Base-by-base conservation (phyloP, 2,329 filamentous ascomycete genomes). In the Neonectria punicea region DNA sequence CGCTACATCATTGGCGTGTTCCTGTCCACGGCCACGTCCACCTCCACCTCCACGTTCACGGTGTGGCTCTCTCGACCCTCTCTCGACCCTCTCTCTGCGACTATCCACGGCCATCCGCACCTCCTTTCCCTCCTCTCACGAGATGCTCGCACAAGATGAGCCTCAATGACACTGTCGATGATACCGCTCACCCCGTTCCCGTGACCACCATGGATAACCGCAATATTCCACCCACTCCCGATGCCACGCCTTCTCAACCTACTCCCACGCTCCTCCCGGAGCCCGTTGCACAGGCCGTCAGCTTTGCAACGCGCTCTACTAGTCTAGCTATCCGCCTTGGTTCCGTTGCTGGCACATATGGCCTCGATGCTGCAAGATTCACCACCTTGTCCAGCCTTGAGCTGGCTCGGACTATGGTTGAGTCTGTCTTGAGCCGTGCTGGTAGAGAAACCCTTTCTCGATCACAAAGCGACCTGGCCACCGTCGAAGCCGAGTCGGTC, bases 271-370 rank as follows among this genome's bases (percentile, higher is more conserved):
- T 91, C 18, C 82, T 91, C 0, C 89, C 89, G 1, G 71, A 78
- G 2, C 81, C 87, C 0, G 76, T 91, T 51, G 89, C 89, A 36
- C 86, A 84, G 56, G 84, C 84, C 30, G 83, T 91, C 59, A 90
- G 87, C 69, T 78, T 90, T 49, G 86, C 87, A 11, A 87, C 88
- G 3, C 83, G 87, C 58, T 89, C 88, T 3, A 87, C 87, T 16
- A 85, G 86, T 30, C 80, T 90, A 25, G 85, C 85, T 34, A 81
- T 89, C 25, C 84, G 86, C 6, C 76, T 87, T 43, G 82, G 85
- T 44, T 85, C 84, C 4, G 74, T 84, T n/a, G 79, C 88, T 36
- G 81, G 85, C 44, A 82, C 82, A 14, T 86, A 83, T 68, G 79
- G 85, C 34, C 80, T 89, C 61, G 81, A 84, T 67, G 85, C 85